A percentile compares a stretch with the other conserved stretches of the same genome.
These are phyloP conservation scores for Paspalum notatum DNA, from an alignment of 176 grass and related monocot species.

Conservation along the genomic window DNA sequence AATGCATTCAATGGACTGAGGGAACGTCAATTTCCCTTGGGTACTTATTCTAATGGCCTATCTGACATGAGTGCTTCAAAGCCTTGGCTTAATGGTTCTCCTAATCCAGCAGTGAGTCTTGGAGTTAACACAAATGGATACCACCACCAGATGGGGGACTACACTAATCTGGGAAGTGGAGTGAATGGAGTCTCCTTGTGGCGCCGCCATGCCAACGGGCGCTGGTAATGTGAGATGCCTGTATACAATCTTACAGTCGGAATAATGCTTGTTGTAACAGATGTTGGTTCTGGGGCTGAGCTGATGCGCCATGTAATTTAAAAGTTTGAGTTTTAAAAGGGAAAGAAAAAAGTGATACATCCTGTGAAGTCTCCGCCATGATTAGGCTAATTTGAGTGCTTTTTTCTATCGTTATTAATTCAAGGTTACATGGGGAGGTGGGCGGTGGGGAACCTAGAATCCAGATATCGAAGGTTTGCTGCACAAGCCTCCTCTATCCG, in stretches of 20 bases:
- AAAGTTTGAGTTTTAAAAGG: conserved; percentile 45
- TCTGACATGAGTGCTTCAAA: conserved; percentile 53
- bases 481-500: too few relatives aligned
- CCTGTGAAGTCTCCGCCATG: conserved; percentile 13
- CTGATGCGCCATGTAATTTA: conserved; percentile 44
- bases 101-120: conserved; percentile 27
- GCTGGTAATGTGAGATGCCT: conserved; percentile 45
- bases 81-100: conserved; percentile 54
- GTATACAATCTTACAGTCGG: conserved; percentile 45
- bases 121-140: conserved; percentile 46
- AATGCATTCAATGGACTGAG: conserved; percentile 41
- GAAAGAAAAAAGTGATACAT: conserved; percentile 52
- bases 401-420: conserved; percentile 1
- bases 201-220: conserved; percentile 54
- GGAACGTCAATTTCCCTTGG: conserved; percentile 41
- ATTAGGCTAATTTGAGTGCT: conserved; percentile 17
- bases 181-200: conserved; percentile 47
- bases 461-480: background rate
- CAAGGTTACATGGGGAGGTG: background rate
- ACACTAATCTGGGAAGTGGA: conserved; percentile 43
- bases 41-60: conserved; percentile 46
- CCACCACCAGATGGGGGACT: conserved; percentile 47
- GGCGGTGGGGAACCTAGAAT: background rate
- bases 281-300: conserved; percentile 43
- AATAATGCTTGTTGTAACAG: conserved; percentile 64